Percentiles rank a stretch among this genome's conserved stretches.
Evolutionary conservation across 1,284 basidiomycete genomes (phyloP).

Genomic region (Hypsizygus ulmarius): DNA sequence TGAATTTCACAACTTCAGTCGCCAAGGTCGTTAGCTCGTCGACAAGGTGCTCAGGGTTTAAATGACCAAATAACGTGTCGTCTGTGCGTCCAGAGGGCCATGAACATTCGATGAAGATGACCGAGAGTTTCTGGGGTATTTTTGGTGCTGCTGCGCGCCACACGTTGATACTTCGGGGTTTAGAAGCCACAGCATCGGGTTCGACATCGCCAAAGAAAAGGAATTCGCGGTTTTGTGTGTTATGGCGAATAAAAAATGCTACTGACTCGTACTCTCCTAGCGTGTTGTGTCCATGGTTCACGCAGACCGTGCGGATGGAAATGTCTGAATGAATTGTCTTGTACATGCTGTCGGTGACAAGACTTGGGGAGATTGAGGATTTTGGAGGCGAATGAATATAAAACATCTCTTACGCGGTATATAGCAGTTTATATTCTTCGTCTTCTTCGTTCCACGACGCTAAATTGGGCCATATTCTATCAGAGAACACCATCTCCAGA

Average conservation of each 20-base stretch:
- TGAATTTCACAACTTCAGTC: conserved; percentile 53
- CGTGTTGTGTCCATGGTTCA: conserved; percentile 67
- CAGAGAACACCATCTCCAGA: conserved; percentile 72
- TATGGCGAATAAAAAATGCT: conserved; percentile 75
- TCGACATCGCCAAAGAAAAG: conserved; percentile 86
- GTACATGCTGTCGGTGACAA: conserved; percentile 49
- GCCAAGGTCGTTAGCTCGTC: conserved; percentile 67
- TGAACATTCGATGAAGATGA: conserved; percentile 84
- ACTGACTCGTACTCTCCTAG: conserved; percentile 59
- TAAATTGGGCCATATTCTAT: conserved; percentile 79
- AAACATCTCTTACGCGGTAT: conserved; percentile 48
- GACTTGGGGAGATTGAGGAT: conserved; percentile 28
- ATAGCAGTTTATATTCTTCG: conserved; percentile 53
- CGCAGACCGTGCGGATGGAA: conserved; percentile 62
- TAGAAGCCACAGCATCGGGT: conserved; percentile 62
- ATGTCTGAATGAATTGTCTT: conserved; percentile 49
- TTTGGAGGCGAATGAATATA: conserved; percentile 2
- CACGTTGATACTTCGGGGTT: conserved; percentile 57
- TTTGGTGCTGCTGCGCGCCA: conserved; percentile 73
- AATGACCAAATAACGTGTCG: conserved; percentile 69
- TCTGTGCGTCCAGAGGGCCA: conserved; percentile 65
- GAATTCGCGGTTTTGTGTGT: conserved; percentile 56
- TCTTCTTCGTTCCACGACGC: conserved; percentile 70
- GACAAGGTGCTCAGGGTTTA: conserved; percentile 69
- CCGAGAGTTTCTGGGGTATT: conserved; percentile 58